Conservation (phyloP, 2,329 filamentous ascomycete genomes). For the Metarhizium sp. region DNA sequence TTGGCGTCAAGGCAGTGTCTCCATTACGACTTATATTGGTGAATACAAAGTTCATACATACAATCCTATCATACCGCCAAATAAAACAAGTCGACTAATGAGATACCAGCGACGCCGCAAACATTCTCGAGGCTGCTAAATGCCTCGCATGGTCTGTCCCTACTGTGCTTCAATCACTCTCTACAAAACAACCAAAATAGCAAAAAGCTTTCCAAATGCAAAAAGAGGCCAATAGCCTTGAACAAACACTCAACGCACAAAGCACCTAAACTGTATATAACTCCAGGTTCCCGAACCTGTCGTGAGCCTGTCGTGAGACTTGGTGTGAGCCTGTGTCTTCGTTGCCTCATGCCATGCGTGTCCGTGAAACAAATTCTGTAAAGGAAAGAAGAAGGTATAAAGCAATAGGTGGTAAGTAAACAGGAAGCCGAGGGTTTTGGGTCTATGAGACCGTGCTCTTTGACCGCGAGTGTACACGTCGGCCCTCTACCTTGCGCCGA, state of each 20-base stretch:
- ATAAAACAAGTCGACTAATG: not conserved
- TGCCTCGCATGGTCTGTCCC: not conserved
- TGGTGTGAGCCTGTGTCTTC: not conserved
- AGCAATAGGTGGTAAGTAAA: not conserved
- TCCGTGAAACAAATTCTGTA: not conserved
- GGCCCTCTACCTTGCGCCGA: conserved; percentile 43
- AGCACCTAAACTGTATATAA: not conserved
- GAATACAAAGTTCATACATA: conserved; percentile 4
- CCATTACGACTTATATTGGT: not conserved
- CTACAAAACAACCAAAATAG: not conserved
- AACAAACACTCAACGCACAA: not conserved
- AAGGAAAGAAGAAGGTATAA: not conserved
- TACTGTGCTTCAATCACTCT: not conserved
- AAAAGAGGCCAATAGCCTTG: not conserved
- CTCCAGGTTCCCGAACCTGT: conserved; percentile 4
- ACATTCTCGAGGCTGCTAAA: not conserved
- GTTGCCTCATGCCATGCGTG: conserved; percentile 2
- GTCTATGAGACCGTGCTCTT: conserved; percentile 41
- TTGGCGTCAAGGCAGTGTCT: not conserved
- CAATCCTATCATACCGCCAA: not conserved
- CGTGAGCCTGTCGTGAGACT: conserved; percentile 1
- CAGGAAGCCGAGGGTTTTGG: not conserved
- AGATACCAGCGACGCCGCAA: conserved; percentile 3
- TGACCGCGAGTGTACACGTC: conserved; percentile 44
- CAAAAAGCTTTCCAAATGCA: not conserved